phyloP scores from a whole-genome alignment of 495 filamentous ascomycete genomes.

The Podospora comata region DNA sequence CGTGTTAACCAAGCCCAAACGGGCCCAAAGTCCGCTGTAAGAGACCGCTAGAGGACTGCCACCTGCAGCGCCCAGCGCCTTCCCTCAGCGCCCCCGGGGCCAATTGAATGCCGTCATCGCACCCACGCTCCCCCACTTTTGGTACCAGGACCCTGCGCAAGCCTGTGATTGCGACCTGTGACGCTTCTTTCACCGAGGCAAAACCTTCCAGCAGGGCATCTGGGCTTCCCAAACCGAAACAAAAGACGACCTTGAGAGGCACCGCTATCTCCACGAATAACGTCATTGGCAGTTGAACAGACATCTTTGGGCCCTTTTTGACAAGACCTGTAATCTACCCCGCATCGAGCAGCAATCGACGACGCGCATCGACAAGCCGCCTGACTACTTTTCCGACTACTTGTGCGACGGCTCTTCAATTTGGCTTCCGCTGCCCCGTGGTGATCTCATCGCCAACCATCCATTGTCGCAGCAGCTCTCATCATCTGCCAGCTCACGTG shows the following conservation, averaged over 20 bases:
- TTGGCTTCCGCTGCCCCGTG: conserved; percentile 4
- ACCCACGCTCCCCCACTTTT: conserved; percentile 10
- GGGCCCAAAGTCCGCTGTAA: neutral
- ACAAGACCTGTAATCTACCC: neutral
- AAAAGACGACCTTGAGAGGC: neutral
- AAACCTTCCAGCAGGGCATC: neutral
- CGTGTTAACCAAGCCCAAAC: conserved; percentile 7
- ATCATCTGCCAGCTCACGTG: neutral
- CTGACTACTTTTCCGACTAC: neutral
- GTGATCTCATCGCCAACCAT: conserved; percentile 12
- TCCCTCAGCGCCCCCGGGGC: neutral
- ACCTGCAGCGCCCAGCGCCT: neutral
- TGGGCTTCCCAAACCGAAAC: neutral
- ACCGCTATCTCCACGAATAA: neutral
- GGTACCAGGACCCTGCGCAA: neutral
- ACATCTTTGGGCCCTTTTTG: neutral
- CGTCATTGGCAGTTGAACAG: neutral
- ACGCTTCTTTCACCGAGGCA: conserved; percentile 8
- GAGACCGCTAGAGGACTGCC: neutral
- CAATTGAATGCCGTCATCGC: conserved; percentile 8
- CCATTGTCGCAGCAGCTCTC: conserved; percentile 11
- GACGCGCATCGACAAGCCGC: neutral
- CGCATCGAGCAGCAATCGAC: neutral
- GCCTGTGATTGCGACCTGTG: neutral
- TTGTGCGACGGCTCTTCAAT: neutral